Base-by-base conservation (phyloP, 108 stramenopile genomes). In the Parietichytrium sp. region DNA sequence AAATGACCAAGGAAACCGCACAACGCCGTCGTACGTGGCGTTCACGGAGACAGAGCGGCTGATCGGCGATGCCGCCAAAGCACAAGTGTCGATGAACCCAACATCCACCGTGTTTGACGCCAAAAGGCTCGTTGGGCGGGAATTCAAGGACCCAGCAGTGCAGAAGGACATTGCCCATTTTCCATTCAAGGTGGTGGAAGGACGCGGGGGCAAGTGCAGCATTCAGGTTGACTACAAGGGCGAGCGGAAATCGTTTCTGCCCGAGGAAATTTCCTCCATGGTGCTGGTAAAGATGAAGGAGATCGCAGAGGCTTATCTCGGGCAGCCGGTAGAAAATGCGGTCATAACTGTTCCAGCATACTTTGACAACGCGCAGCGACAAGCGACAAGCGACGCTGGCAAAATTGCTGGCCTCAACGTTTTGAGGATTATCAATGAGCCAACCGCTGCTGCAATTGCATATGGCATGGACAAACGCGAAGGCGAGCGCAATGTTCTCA, bases 361-460 rank as follows among this genome's bases (percentile, higher is more conserved):
- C 91, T 98, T 98, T 92, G 97, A 98, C 87, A 96, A 98, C 88
- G 90, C 92, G 52, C 98, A 98, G 84, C 93, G 97, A 81, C 97
- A 98, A 88, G 97, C 97, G 23, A 98, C 96, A 91, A 98, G 97
- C 90, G 98, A 98, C 88, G 98, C 98, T 50, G 96, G 96, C 26
- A 87, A 95, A 80, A 98, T 98, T 84, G 87, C 98, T 45, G 96
- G 96, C 38, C 88, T 98, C 45, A 97, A 98, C 84, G 98, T 98
- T 30, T 92, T 96, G 85, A 96, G 98, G 87, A 98, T 98, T 87
- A 98, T 98, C 90, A 98, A 98, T 90, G 98, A 98, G 89, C 98
- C 98, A 51, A 98, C 98, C 53, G 98, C 98, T 50, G 98, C 98
- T 36, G 98, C 98, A 55, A 98, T 98, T 86, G 98, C 98, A 78